Evolutionary conservation across 805 yeast species (phyloP).

Genomic region (Pichia insulana): DNA sequence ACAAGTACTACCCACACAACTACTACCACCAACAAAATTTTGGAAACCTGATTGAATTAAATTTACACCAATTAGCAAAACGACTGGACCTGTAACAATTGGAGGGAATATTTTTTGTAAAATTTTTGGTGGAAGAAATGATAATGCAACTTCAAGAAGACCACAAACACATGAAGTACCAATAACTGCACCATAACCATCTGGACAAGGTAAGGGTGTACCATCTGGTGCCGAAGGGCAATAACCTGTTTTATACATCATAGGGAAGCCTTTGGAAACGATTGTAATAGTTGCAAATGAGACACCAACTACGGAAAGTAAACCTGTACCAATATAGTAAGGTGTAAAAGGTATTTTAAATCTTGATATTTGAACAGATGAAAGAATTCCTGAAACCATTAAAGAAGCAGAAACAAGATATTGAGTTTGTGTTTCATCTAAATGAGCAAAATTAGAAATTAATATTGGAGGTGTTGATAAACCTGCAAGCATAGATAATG

Average conservation of each 20-base stretch:
- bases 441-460: constrained; percentile 55
- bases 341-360: constrained; percentile 67
- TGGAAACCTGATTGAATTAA: constrained; percentile 65
- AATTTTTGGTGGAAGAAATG: constrained; percentile 67
- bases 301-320: constrained; percentile 85
- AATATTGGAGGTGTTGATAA: constrained; percentile 77
- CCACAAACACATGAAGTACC: constrained; percentile 79
- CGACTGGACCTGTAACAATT: constrained; percentile 89
- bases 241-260: constrained; percentile 66
- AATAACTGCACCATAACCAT: constrained; percentile 80
- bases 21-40: constrained; percentile 86
- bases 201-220: constrained; percentile 66
- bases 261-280: constrained; percentile 64
- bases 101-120: constrained; percentile 79
- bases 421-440: constrained; percentile 41
- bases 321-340: constrained; percentile 79
- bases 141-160: constrained; percentile 58
- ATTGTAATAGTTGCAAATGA: constrained; percentile 83
- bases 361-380: constrained; percentile 71
- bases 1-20: constrained; percentile 38
- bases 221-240: constrained; percentile 65
- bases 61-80: constrained; percentile 67
- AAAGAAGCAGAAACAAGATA: constrained; percentile 65
- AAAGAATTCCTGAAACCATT: constrained; percentile 62
- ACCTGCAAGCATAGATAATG: constrained; percentile 89